Percentiles rank a stretch among this genome's conserved stretches.
Evolutionary conservation across 148 eudicot genomes (phyloP).

Genomic region (Heliamphora exappendiculata): DNA sequence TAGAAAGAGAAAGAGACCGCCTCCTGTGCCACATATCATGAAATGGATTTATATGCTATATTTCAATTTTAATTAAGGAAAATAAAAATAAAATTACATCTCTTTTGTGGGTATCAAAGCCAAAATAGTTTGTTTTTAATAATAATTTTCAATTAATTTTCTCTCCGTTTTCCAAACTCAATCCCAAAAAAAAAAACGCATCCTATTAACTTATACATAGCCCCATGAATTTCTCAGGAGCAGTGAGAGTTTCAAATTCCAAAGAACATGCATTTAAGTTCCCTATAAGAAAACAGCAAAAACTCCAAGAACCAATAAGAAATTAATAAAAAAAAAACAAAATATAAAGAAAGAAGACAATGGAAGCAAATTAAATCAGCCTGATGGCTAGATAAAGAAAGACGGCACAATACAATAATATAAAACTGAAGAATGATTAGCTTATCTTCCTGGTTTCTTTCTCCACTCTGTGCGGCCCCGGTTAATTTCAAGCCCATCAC

Average conservation of each 20-base stretch:
- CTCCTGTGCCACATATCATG: too few relatives aligned
- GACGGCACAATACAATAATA: background rate
- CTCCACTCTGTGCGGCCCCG: constrained; percentile 87
- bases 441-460: constrained; percentile 47
- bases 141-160: too few relatives aligned
- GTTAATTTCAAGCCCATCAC: constrained; percentile 62
- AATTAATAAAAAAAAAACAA: background rate
- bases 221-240: background rate
- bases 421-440: background rate
- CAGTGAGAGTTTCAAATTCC: background rate
- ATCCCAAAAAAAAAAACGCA: background rate
- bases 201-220: background rate
- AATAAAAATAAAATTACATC: too few relatives aligned
- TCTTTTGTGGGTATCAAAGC: too few relatives aligned
- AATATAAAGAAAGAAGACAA: background rate
- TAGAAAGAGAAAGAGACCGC: too few relatives aligned
- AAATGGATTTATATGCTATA: too few relatives aligned
- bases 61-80: too few relatives aligned
- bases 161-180: background rate
- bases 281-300: background rate
- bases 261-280: background rate
- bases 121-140: too few relatives aligned
- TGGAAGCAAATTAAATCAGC: background rate
- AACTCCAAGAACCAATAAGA: too few relatives aligned
- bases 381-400: background rate